Base-by-base conservation (phyloP, 371 early-diverging fungal species). In the Umbelopsis sp. region DNA sequence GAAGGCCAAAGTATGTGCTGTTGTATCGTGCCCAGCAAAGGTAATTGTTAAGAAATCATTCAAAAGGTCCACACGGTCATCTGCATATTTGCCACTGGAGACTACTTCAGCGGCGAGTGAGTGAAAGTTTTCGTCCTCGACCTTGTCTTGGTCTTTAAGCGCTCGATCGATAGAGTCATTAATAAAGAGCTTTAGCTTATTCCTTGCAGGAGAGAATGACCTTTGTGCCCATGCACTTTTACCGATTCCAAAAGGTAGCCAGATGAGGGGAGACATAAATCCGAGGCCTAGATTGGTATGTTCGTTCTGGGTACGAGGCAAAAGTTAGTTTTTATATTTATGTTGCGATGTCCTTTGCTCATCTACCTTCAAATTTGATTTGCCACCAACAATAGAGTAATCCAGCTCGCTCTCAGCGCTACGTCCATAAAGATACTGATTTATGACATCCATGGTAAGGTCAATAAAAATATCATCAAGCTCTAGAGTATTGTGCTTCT, bases 361-460 rank as follows among this genome's bases (percentile, higher is more conserved):
- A 0, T 44, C 51, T 74, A 81, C 84, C 76, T 81, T 81, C 5
- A 84, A 66, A 35, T 81, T 81, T 3, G 63, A 32, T 66, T 74
- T 74, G 12, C 77, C 78, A 9, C 82, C 80, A 0, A 84, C 78
- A 16, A 78, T 67, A 22, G 71, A 69, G 67, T 77, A 81, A n/a
- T 80, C 73, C 29, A 84, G 68, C 25, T 79, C 79, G 24, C 37
- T 37, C 3, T 35, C 44, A 44, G 67, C 52, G 20, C 68, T 69
- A 25, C 75, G 69, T 25, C 84, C 84, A 70, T 81, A 84, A 16
- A 84, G 68, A 69, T 80, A 84, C 69, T 68, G 79, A 37, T 81
- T 81, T 51, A 84, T 84, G 8, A 81, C 77, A 70, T 81, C 82
- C 80, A 84, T 80, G 0, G 84, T 84, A 65, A 81, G 46, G 57